Percentiles rank a stretch among this genome's conserved stretches.
These are phyloP conservation scores for Pythium phragmitis DNA, from an alignment of 352 stramenopile genomes.

Conservation along the genomic window DNA sequence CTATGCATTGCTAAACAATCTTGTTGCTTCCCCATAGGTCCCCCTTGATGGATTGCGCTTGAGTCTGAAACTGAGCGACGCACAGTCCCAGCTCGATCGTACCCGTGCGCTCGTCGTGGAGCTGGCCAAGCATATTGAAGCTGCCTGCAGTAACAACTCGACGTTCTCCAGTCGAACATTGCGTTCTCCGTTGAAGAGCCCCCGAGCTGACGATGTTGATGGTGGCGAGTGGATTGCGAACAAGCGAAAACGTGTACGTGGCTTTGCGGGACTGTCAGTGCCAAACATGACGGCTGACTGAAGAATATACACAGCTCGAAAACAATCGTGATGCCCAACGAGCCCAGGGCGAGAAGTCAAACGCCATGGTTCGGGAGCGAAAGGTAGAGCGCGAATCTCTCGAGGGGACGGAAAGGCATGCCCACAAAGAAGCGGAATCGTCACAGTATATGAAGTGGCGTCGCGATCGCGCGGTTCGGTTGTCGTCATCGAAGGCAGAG, in stretches of 20 bases:
- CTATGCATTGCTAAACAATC: neutral
- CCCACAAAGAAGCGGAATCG: neutral
- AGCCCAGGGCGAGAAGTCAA: slow-evolving; percentile 2
- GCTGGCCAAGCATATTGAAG: slow-evolving; percentile 12
- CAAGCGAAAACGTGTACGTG: slow-evolving; percentile 29
- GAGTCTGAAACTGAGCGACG: slow-evolving; percentile 2
- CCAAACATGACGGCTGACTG: neutral
- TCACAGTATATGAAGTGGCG: slow-evolving; percentile 56
- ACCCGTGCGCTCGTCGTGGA: slow-evolving; percentile 7
- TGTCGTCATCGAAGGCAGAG: slow-evolving; percentile 36
- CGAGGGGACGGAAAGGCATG: neutral
- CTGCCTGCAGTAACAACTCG: neutral
- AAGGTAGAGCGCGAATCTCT: neutral
- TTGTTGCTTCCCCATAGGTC: slow-evolving; percentile 5
- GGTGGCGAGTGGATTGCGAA: slow-evolving; percentile 18
- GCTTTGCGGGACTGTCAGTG: neutral
- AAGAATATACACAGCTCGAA: slow-evolving; percentile 3
- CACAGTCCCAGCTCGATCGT: slow-evolving; percentile 1
- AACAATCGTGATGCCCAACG: slow-evolving; percentile 5
- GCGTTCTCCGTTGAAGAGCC: slow-evolving; percentile 21
- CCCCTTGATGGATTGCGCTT: slow-evolving; percentile 14
- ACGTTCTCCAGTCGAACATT: neutral
- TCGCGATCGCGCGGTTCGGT: slow-evolving; percentile 41
- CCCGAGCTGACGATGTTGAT: slow-evolving; percentile 6
- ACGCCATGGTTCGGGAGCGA: slow-evolving; percentile 2